phyloP scores from a whole-genome alignment of 2,329 filamentous ascomycete species.

The Mollisia scopiformis region DNA sequence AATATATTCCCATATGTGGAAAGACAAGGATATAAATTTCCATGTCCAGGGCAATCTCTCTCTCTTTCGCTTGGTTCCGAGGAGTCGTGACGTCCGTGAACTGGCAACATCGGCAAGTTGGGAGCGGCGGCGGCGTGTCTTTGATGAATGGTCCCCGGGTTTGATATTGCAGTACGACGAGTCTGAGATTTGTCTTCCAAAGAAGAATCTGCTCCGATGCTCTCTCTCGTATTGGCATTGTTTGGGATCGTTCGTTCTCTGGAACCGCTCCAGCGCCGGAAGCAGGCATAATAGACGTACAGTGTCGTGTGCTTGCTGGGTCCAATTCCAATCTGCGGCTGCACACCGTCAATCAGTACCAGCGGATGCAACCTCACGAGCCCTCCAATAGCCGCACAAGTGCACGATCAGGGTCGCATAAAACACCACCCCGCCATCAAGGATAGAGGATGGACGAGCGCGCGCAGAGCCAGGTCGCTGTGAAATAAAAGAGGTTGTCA shows the following conservation, averaged over 20 bases:
- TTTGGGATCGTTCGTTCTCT: not conserved
- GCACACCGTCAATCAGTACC: not conserved
- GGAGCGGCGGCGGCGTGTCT: no score
- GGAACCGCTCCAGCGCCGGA: not conserved
- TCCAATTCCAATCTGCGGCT: not conserved
- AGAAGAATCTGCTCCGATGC: not conserved
- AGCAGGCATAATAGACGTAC: not conserved
- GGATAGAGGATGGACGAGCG: not conserved
- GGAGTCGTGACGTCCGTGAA: constrained; percentile 5
- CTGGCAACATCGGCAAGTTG: not conserved
- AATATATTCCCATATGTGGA: constrained; percentile 10
- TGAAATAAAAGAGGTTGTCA: constrained; percentile 6
- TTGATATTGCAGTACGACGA: constrained; percentile 1
- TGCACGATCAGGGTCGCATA: constrained; percentile 7
- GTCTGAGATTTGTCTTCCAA: not conserved
- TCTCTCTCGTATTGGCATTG: not conserved
- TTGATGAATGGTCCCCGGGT: no score
- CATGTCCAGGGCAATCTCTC: not conserved
- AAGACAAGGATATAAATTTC: not conserved
- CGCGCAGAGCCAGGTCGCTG: not conserved
- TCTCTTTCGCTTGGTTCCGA: constrained; percentile 7
- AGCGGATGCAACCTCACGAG: constrained; percentile 10
- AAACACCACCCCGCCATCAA: constrained; percentile 15
- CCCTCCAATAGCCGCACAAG: constrained; percentile 5
- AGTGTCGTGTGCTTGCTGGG: not conserved